Percentiles rank a stretch among this genome's conserved stretches.
Conservation (phyloP, 257 asterid species). For the Anisodus tanguticus region DNA sequence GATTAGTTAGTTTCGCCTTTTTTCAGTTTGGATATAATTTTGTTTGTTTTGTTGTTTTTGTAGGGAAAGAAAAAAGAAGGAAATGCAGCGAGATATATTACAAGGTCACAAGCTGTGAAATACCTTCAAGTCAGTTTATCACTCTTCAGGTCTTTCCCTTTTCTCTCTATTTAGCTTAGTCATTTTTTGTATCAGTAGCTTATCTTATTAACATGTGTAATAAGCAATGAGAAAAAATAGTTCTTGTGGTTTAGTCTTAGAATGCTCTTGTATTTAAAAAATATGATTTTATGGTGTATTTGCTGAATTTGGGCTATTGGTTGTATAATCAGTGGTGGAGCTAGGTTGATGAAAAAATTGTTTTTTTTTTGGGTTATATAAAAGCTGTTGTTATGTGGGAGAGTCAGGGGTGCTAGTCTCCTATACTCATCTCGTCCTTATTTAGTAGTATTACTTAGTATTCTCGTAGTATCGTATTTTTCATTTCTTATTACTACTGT, state of each 20-base stretch:
- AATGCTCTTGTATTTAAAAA: neutral
- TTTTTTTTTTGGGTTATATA: neutral
- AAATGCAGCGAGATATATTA: constrained; percentile 85
- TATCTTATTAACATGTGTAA: neutral
- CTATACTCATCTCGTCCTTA: too few relatives aligned
- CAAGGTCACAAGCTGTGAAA: constrained; percentile 86
- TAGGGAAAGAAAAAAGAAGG: constrained; percentile 99
- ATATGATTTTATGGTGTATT: neutral
- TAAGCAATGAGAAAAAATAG: neutral
- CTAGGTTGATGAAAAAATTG: neutral
- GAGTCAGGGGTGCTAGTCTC: too few relatives aligned
- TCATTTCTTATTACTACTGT: too few relatives aligned
- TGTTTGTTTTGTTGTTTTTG: neutral
- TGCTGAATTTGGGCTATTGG: neutral
- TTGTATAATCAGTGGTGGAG: neutral
- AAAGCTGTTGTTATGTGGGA: neutral
- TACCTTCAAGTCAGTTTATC: constrained; percentile 87
- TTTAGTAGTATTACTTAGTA: too few relatives aligned
- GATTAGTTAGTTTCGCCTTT: neutral
- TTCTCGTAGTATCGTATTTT: too few relatives aligned
- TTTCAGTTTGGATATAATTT: neutral
- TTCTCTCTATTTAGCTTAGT: neutral
- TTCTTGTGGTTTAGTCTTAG: neutral
- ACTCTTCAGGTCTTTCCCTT: constrained; percentile 69
- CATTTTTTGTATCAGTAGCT: neutral